Evolutionary conservation across 805 yeast species (phyloP), one percentile per base, ranked within the genome.

Genomic region (Kazachstania africana): DNA sequence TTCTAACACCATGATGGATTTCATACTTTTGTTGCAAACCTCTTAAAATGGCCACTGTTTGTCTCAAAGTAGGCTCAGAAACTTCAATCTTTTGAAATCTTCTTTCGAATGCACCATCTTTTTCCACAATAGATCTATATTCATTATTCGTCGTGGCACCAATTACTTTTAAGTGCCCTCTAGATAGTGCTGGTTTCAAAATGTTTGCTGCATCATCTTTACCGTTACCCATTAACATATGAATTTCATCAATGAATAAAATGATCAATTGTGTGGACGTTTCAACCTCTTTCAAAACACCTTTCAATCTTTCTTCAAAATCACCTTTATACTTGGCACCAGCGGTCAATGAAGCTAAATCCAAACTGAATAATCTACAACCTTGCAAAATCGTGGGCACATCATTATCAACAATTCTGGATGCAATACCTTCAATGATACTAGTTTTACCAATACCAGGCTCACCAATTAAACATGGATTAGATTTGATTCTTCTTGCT

Each of bases 361-460:
- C 98, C 39, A 91, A 68, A 12, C 95, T 81, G 55, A 78, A 88
- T 34, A 91, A 65, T 40, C 78, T 75, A 41, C 94, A 76, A 36
- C 75, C 75, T 38, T 81, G 80, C 43, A 91, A 66, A 40, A 88
- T 83, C 16, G 75, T 71, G 26, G 98, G 98, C 12, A 91, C 95
- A 59, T 91, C 98, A 41, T 82, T 82, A 50, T 91, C 96, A 37
- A 91, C 75, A 40, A 91, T 84, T 62, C 98, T 72, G 60, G 88
- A 97, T 9, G 98, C 97, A 35, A 91, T 96, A 49, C 97, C 98
- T 63, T 91, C 98, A 32, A 91, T 95, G 47, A 91, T 88, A 19
- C 94, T 82, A 24, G 98, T 91, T 63, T 91, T 91, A 68, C 98
- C 98, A 33, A 91, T 96, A 74, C 98, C 98, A 26, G 98, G 95